Base-by-base conservation (phyloP, 768 basidiomycete genomes). In the Coprinopsis strossmayeri region DNA sequence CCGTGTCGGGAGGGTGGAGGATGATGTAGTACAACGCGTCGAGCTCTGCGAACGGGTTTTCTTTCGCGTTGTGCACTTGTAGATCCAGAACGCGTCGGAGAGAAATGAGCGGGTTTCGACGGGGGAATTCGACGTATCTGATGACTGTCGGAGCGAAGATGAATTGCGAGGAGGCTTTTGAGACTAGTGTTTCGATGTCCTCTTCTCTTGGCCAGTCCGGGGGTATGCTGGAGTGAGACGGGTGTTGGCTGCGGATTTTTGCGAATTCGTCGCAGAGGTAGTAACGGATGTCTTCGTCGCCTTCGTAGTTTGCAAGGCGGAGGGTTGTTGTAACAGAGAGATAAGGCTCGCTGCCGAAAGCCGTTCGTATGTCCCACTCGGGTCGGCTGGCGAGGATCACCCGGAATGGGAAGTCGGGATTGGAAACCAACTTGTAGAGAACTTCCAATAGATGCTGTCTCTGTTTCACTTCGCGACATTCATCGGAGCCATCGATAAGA, bases 401-500 rank as follows among this genome's bases (percentile, higher is more conserved):
- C 20, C n/a, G 32, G n/a, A 49, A 43, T 25, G 4, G 32, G 13
- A 43, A 43, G 11, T 5, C 20, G 2, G 40, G 26, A n/a, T 15
- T 18, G 11, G 28, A 34, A 12, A 18, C 48, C 2, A 48, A 23
- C 3, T 5, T 4, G 11, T 39, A 34, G 30, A 44, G 18, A 21
- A 49, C 10, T 18, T 34, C 2, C 7, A 49, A 30, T 27, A 49
- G 41, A 13, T 28, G 28, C 34, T 3, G 20, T 4, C 41, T 27
- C 24, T 49, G 17, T 7, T 26, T 17, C 20, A 12, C 9, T 2
- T 44, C 41, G n/a, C 41, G 40, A 27, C 54, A 55, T 26, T 55
- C 54, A 34, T 55, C 54, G 15, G 52, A 34, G 3, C 54, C 54
- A 34, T 55, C 54, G 15, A 55, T 26, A 2, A 13, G 17, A 17